Evolutionary conservation across 2,329 filamentous ascomycete species (phyloP).

Genomic region (Beauveria bassiana): DNA sequence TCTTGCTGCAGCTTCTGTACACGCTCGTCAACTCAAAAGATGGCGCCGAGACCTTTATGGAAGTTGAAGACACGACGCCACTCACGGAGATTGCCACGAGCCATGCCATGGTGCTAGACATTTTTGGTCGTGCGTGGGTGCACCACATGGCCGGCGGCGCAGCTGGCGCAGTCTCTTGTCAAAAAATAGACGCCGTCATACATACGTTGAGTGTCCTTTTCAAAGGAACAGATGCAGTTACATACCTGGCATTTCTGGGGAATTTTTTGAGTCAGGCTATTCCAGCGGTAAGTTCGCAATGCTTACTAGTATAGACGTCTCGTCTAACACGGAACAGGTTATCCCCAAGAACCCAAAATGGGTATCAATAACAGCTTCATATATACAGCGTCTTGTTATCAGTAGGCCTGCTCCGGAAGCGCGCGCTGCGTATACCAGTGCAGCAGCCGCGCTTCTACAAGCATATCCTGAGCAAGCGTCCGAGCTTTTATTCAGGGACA

Average conservation of each 20-base stretch:
- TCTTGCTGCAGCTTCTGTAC: conserved; percentile 50
- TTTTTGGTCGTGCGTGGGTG: conserved; percentile 50
- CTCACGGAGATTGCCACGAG: conserved; percentile 50
- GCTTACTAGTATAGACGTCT: not conserved
- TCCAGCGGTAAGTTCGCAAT: conserved; percentile 32
- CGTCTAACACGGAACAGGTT: conserved; percentile 30
- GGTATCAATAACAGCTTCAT: conserved; percentile 38
- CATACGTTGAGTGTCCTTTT: conserved; percentile 44
- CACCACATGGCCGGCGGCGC: conserved; percentile 31
- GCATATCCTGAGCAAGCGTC: conserved; percentile 41
- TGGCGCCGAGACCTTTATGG: conserved; percentile 42
- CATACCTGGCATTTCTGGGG: conserved; percentile 49
- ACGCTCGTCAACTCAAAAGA: conserved; percentile 44
- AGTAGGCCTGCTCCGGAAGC: conserved; percentile 47
- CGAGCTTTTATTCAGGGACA: conserved; percentile 44
- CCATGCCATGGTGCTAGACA: conserved; percentile 45
- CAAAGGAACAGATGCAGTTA: conserved; percentile 51
- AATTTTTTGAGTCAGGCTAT: conserved; percentile 42
- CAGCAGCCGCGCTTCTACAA: conserved; percentile 49
- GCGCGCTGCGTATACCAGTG: conserved; percentile 51
- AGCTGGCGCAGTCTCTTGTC: conserved; percentile 22
- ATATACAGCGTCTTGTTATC: conserved; percentile 46
- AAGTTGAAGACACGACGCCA: conserved; percentile 43
- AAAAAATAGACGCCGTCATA: conserved; percentile 40
- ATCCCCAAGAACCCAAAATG: conserved; percentile 44